Conservation (phyloP, 306 rosid genomes). For the Gynostemma pentaphyllum region DNA sequence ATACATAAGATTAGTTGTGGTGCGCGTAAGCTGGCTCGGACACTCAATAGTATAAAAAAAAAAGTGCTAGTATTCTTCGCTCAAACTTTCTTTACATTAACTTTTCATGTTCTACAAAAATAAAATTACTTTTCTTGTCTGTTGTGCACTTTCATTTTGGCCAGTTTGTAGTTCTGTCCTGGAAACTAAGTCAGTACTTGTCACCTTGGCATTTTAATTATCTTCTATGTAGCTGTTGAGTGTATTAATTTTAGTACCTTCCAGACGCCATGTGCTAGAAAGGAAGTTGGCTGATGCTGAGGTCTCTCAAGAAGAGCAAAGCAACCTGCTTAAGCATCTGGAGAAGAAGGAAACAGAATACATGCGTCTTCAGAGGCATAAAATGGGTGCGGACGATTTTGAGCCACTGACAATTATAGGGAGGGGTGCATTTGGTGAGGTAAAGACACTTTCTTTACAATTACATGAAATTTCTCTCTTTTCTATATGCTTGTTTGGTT, state of each 20-base stretch:
- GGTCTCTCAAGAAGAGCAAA: slow-evolving; percentile 97
- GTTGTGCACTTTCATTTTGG: background rate
- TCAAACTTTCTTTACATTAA: too few relatives aligned
- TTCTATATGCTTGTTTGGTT: background rate
- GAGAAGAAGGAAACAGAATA: slow-evolving; percentile 97
- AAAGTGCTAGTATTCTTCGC: background rate
- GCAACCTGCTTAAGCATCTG: slow-evolving; percentile 75
- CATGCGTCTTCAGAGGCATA: slow-evolving; percentile 99
- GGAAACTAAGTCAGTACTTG: background rate
- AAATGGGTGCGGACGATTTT: slow-evolving; percentile 99
- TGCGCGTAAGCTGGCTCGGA: too few relatives aligned
- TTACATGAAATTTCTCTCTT: slow-evolving; percentile 6
- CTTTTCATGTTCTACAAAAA: background rate
- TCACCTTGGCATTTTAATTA: slow-evolving; percentile 6
- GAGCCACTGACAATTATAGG: slow-evolving; percentile 96
- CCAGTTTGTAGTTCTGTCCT: background rate
- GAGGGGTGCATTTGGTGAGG: slow-evolving; percentile 99
- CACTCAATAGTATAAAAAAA: too few relatives aligned
- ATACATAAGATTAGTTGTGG: too few relatives aligned
- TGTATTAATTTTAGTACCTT: background rate
- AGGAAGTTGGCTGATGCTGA: slow-evolving; percentile 95
- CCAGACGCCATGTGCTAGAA: slow-evolving; percentile 84
- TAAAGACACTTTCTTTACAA: slow-evolving; percentile 25
- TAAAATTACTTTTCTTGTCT: background rate
- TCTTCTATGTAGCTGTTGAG: background rate